Conservation (phyloP, 2,329 filamentous ascomycete species). For the Trichoderma sp. region DNA sequence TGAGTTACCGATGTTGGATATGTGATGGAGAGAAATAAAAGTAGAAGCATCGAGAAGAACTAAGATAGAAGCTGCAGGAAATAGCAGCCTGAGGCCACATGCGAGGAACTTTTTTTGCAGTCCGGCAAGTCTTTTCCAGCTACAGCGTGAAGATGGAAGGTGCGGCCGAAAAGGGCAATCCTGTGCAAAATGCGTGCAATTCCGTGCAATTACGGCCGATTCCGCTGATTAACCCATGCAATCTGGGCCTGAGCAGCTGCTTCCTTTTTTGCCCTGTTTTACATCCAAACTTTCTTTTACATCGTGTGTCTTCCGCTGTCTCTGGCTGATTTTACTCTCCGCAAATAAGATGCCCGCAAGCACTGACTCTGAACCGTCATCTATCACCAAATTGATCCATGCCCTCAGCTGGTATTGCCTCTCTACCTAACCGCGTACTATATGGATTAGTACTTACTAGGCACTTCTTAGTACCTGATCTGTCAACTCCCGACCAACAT, state of each 20-base stretch:
- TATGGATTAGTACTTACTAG: too few species aligned
- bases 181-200: neutral
- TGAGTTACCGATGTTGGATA: neutral
- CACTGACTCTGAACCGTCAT: neutral
- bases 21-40: neutral
- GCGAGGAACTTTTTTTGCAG: neutral
- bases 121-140: neutral
- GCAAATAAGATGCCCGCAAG: neutral
- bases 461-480: neutral
- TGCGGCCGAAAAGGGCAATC: neutral
- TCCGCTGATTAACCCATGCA: neutral
- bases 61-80: neutral
- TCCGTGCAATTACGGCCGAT: neutral
- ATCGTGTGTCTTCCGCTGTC: neutral
- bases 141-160: neutral
- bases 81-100: neutral
- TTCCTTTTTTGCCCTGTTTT: slow-evolving; percentile 1
- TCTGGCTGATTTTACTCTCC: slow-evolving; percentile 1
- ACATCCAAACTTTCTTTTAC: neutral
- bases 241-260: neutral
- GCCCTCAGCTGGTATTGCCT: neutral
- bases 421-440: too few species aligned
- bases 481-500: neutral
- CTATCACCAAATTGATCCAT: neutral
- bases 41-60: neutral